Evolutionary conservation across 139 green algal genomes (phyloP).

Genomic region (Chlorella sorokiniana): DNA sequence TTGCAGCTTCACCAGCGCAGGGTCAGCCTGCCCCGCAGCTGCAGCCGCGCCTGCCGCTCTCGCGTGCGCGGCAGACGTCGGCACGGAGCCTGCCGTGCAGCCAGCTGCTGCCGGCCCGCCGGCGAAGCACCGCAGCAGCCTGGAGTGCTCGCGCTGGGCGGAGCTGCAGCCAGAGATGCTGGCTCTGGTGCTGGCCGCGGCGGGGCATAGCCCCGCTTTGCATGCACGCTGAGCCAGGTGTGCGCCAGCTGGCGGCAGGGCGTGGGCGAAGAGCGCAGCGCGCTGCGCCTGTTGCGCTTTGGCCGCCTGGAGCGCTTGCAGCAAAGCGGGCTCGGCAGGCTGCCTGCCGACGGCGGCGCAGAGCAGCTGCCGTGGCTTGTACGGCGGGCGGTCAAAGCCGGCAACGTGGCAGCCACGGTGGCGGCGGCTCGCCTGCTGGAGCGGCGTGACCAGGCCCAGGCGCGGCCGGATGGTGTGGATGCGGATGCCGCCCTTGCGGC

Average conservation of each 20-base stretch:
- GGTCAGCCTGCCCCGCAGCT: neutral
- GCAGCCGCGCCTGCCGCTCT: neutral
- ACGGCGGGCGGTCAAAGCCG: slow-evolving; percentile 11
- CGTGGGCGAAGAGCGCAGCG: slow-evolving; percentile 6
- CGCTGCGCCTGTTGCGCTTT: slow-evolving; percentile 24
- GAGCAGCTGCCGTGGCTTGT: slow-evolving; percentile 18
- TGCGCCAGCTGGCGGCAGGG: slow-evolving; percentile 24
- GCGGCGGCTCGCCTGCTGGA: slow-evolving; percentile 14
- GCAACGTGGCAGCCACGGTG: slow-evolving; percentile 21
- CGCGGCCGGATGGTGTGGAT: neutral
- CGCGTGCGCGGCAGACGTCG: neutral
- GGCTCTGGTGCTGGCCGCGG: neutral
- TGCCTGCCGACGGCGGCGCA: neutral
- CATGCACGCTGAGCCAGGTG: slow-evolving; percentile 4
- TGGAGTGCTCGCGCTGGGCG: slow-evolving; percentile 7
- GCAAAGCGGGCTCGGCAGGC: neutral
- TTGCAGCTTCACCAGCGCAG: neutral
- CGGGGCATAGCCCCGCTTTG: slow-evolving; percentile 4
- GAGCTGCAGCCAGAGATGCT: slow-evolving; percentile 18
- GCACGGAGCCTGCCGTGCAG: neutral
- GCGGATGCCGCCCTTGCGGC: neutral
- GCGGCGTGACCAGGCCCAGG: neutral
- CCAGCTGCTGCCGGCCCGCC: neutral
- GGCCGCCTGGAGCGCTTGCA: neutral
- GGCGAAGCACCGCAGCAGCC: slow-evolving; percentile 12